phyloP scores from a whole-genome alignment of 1,284 basidiomycete species.

The Trichosporon inkin region DNA sequence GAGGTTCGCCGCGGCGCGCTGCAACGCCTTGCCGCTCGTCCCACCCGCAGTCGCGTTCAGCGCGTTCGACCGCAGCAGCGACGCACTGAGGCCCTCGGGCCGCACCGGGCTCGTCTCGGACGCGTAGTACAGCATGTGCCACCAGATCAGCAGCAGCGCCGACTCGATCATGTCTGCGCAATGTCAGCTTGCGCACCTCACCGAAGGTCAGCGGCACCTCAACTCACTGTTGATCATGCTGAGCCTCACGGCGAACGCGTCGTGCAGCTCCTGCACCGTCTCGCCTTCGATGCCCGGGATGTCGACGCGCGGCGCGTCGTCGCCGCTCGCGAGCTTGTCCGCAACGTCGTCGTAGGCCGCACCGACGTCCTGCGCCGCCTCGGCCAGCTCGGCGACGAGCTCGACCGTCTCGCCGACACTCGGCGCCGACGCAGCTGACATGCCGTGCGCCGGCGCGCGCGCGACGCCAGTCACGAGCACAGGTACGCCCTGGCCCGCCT shows the following conservation, averaged over 20 bases:
- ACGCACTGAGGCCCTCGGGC: slow-evolving; percentile 33
- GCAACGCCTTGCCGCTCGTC: slow-evolving; percentile 31
- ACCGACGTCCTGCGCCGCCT: slow-evolving; percentile 30
- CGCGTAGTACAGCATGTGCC: slow-evolving; percentile 64
- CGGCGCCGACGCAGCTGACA: slow-evolving; percentile 28
- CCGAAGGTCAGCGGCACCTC: too few species aligned
- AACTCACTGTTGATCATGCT: slow-evolving; percentile 18
- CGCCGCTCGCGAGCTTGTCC: slow-evolving; percentile 31
- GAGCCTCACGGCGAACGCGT: slow-evolving; percentile 10
- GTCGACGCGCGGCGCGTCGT: slow-evolving; percentile 17
- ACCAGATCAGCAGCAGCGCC: slow-evolving; percentile 75
- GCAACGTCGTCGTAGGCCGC: slow-evolving; percentile 32
- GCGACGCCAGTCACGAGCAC: slow-evolving; percentile 41
- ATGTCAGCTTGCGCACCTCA: too few species aligned
- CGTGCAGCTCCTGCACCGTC: slow-evolving; percentile 20
- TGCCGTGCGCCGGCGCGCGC: slow-evolving; percentile 23
- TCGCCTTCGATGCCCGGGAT: slow-evolving; percentile 13
- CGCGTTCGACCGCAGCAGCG: slow-evolving; percentile 28
- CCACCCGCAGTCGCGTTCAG: slow-evolving; percentile 25
- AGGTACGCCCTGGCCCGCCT: slow-evolving; percentile 36
- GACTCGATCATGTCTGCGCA: slow-evolving; percentile 73
- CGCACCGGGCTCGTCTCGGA: slow-evolving; percentile 39
- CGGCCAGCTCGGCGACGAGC: slow-evolving; percentile 35
- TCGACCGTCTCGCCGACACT: slow-evolving; percentile 33
- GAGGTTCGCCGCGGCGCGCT: slow-evolving; percentile 38